Conservation (phyloP, 257 asterid species). For the Solanum paucissectum region DNA sequence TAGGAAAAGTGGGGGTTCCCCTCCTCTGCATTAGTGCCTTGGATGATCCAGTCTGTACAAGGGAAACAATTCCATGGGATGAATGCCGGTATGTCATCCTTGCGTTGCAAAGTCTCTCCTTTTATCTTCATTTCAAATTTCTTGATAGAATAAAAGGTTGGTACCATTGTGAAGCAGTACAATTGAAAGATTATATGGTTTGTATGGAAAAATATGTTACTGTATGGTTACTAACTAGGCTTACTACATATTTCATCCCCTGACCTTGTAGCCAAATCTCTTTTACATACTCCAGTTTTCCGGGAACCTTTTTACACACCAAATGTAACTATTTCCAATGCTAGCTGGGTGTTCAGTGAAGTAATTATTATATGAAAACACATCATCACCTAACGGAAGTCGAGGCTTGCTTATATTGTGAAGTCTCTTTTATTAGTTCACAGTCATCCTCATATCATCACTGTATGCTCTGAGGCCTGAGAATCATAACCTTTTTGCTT, state of each 20-base stretch:
- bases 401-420: not conserved
- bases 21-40: conserved; percentile 75
- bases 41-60: conserved; percentile 91
- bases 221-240: not conserved
- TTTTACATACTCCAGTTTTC: not conserved
- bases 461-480: not conserved
- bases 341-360: not conserved
- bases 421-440: not conserved
- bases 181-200: not conserved
- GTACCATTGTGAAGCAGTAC: not conserved
- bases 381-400: not conserved
- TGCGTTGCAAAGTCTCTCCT: not conserved
- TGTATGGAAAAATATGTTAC: not conserved
- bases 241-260: not conserved
- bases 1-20: conserved; percentile 67
- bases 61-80: conserved; percentile 94
- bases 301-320: not conserved
- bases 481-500: not conserved
- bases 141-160: not conserved
- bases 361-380: not conserved
- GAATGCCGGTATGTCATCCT: conserved; percentile 49
- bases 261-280: not conserved
- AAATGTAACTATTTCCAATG: not conserved
- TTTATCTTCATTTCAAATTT: not conserved
- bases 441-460: not conserved